Evolutionary conservation across 2,329 filamentous ascomycete species (phyloP).

Genomic region (Trichoderma cornu-damae): DNA sequence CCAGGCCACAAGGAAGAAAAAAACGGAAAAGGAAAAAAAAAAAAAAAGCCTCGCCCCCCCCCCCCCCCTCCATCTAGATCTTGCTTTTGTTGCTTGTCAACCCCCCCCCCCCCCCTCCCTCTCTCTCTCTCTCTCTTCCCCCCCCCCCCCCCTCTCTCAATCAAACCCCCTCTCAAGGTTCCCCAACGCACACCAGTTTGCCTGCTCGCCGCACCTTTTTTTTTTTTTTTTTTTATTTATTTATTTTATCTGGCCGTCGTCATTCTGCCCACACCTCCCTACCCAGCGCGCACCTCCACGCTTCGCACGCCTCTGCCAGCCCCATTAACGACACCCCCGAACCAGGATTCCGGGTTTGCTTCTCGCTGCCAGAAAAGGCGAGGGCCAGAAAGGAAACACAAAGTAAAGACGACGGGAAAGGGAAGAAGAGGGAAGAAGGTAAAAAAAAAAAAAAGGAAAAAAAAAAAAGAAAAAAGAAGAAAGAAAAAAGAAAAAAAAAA

Average conservation of each 20-base stretch:
- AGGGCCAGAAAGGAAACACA: conserved; percentile 7
- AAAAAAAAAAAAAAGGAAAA: too few species aligned
- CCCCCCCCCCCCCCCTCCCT: conserved; percentile 3
- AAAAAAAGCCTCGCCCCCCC: conserved; percentile 4
- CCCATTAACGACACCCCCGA: conserved; percentile 41
- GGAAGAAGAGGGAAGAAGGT: too few species aligned
- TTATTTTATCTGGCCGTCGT: conserved; percentile 15
- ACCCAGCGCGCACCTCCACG: conserved; percentile 25
- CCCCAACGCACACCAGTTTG: conserved; percentile 26
- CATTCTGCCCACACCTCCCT: conserved; percentile 34
- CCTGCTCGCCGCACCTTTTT: conserved; percentile 23
- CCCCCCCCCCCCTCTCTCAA: conserved; percentile 15
- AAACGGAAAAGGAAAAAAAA: neutral
- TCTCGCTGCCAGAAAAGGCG: conserved; percentile 13
- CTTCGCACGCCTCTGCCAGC: conserved; percentile 37
- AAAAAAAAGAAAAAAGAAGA: too few species aligned
- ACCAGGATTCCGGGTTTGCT: conserved; percentile 29
- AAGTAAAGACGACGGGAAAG: neutral
- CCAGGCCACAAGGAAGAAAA: neutral
- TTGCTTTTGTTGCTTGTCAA: conserved; percentile 11
- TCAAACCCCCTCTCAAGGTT: conserved; percentile 18
- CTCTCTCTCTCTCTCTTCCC: too few species aligned
- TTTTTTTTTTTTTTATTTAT: conserved; percentile 20
- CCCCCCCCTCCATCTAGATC: conserved; percentile 14
- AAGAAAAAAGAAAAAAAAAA: too few species aligned